Conservation (phyloP, 1,139 yeast genomes). For the Blastobotrys aristatus region DNA sequence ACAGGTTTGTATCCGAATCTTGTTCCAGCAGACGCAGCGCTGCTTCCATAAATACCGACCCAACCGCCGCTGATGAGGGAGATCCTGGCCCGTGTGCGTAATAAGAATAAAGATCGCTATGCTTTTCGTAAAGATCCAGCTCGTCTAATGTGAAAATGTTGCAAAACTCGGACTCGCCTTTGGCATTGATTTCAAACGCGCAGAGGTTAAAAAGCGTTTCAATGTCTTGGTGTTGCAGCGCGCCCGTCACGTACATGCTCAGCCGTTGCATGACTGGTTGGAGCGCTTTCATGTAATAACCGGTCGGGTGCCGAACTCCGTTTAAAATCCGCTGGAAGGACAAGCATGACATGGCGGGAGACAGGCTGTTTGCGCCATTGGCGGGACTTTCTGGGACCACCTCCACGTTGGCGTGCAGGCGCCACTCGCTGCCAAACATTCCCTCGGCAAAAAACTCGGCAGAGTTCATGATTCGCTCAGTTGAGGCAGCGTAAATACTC, state of each 20-base stretch:
- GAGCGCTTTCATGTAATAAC: constrained; percentile 5
- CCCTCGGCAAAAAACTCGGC: constrained; percentile 19
- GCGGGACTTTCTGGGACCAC: constrained; percentile 8
- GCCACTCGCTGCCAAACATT: constrained; percentile 11
- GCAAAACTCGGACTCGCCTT: constrained; percentile 48
- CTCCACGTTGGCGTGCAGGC: constrained; percentile 2
- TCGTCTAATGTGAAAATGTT: constrained; percentile 50
- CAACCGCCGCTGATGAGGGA: constrained; percentile 38
- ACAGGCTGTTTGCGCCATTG: constrained; percentile 14
- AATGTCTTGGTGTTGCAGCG: constrained; percentile 1
- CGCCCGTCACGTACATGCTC: constrained; percentile 2
- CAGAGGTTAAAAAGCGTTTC: constrained; percentile 41
- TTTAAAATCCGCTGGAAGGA: constrained; percentile 2
- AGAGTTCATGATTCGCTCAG: constrained; percentile 18
- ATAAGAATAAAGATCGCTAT: constrained; percentile 42
- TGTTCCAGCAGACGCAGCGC: constrained; percentile 42
- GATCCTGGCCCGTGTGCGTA: constrained; percentile 51
- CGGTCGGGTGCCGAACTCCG: constrained; percentile 8
- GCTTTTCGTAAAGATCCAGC: constrained; percentile 42
- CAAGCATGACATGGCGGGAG: constrained; percentile 14
- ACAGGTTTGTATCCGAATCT: constrained; percentile 31
- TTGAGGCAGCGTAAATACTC: constrained; percentile 18
- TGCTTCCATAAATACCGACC: constrained; percentile 48
- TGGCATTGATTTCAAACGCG: constrained; percentile 50
- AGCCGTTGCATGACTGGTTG: constrained; percentile 11